Evolutionary conservation across 2,329 filamentous ascomycete species (phyloP).

Genomic region (Sarocladium strictum): DNA sequence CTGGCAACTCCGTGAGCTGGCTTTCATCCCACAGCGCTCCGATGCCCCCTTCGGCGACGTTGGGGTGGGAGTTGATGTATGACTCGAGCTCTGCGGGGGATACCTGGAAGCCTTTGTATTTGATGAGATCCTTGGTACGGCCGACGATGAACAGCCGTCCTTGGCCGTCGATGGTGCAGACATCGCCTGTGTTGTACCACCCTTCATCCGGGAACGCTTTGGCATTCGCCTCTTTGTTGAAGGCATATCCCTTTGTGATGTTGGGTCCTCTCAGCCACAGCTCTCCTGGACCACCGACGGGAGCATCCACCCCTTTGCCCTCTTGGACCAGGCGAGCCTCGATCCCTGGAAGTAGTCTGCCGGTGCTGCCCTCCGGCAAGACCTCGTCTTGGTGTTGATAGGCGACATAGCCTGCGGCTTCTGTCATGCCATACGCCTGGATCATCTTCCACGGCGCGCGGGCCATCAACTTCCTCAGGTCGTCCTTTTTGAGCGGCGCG

Average conservation of each 20-base stretch:
- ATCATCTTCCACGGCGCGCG: conserved; percentile 31
- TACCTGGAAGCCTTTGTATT: conserved; percentile 37
- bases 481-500: conserved; percentile 25
- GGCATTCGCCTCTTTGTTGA: conserved; percentile 30
- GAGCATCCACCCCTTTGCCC: conserved; percentile 27
- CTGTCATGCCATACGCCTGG: conserved; percentile 40
- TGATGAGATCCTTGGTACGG: conserved; percentile 34
- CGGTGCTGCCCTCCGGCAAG: conserved; percentile 26
- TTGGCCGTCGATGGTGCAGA: conserved; percentile 28
- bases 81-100: conserved; percentile 31
- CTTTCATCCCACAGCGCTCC: conserved; percentile 29
- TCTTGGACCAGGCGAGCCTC: conserved; percentile 33
- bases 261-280: conserved; percentile 38
- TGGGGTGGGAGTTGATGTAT: conserved; percentile 28
- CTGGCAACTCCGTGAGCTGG: conserved; percentile 31
- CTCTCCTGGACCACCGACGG: conserved; percentile 32
- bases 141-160: conserved; percentile 30
- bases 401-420: conserved; percentile 35
- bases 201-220: conserved; percentile 29
- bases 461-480: conserved; percentile 23
- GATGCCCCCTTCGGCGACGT: conserved; percentile 29
- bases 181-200: conserved; percentile 41
- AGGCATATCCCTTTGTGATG: conserved; percentile 35
- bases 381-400: conserved; percentile 29
- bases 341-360: conserved; percentile 30